These are phyloP conservation scores for Pyrus hybrid DNA, from an alignment of 331 rosid genomes.

Conservation along the genomic window DNA sequence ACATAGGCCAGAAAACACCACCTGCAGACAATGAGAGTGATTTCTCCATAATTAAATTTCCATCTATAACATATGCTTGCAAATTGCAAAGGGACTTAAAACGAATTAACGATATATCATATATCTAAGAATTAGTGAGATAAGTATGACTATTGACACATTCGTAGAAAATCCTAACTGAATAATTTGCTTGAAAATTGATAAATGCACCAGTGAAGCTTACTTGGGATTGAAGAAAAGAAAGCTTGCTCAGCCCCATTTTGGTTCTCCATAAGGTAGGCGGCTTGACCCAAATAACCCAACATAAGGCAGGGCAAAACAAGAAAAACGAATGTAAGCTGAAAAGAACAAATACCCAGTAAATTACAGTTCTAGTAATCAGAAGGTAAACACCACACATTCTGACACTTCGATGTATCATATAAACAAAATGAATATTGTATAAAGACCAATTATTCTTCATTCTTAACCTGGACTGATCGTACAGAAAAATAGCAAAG, in stretches of 20 bases:
- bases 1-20: conserved; percentile 76
- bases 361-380: conserved; percentile 9
- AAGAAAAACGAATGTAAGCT: conserved; percentile 88
- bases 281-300: conserved; percentile 99
- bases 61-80: too few species aligned
- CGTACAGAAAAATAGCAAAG: conserved; percentile 96
- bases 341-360: conserved; percentile 36
- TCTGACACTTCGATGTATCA: neutral
- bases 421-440: neutral
- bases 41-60: neutral
- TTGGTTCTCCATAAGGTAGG: conserved; percentile 80
- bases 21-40: conserved; percentile 27
- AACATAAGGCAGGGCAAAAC: conserved; percentile 89
- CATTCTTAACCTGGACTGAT: conserved; percentile 79
- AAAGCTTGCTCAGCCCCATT: conserved; percentile 52
- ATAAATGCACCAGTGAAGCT: neutral
- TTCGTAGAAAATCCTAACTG: neutral
- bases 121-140: neutral
- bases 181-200: neutral
- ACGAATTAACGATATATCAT: too few species aligned
- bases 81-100: too few species aligned
- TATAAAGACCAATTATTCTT: neutral
- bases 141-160: neutral
- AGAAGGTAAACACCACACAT: neutral
- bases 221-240: conserved; percentile 64